Evolutionary conservation across 2,329 filamentous ascomycete species (phyloP), one percentile per base, ranked within the genome.

Genomic region (Cyphellophora europaea): DNA sequence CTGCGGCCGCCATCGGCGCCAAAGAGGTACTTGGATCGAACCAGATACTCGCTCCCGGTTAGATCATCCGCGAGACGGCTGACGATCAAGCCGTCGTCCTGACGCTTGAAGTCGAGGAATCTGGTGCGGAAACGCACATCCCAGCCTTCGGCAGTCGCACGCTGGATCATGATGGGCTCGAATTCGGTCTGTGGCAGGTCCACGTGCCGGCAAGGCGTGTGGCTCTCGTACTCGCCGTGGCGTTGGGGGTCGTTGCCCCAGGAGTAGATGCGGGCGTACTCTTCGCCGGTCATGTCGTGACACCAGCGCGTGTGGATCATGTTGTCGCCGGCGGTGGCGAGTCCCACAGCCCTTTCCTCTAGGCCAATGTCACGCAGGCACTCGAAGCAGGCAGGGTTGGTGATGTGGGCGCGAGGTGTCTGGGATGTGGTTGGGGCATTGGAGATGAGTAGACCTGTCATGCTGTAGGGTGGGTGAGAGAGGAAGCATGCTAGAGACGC

Each of bases 1-100:
- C 62, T 70, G 30, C 62, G 51, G 1, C 57, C 66, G 11, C 65
- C 75, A 49, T 79, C 75, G 29, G 67, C 71, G 3, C 74, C 75
- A 41, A 78, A 74, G 5, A 79, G 55, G 42, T 72, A 79, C 35
- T 66, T 67, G 0, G 71, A 48, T 18, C 42, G 33, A 12, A 48
- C 38, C 8, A 31, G 41, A 33, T 57, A 56, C n/a, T 48, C 53
- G 15, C 47, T 43, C 14, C 52, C 48, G 3, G 53, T 54, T n/a
- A 59, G 21, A 3, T 45, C 48, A 31, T 65, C 60, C 23, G 50
- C 45, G n/a, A 65, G 40, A 5, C 49, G 54, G 5, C 56, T 61
- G 6, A 53, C 49, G 23, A 61, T 55, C 4, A 45, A 49, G 8
- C 53, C 51, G 23, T 48, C 53, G 3, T 41, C 44, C 11, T 57